Percentiles rank a stretch among this genome's conserved stretches.
These are phyloP conservation scores for Microstegium vimineum DNA, from an alignment of 176 grass and related monocot genomes.

Conservation along the genomic window DNA sequence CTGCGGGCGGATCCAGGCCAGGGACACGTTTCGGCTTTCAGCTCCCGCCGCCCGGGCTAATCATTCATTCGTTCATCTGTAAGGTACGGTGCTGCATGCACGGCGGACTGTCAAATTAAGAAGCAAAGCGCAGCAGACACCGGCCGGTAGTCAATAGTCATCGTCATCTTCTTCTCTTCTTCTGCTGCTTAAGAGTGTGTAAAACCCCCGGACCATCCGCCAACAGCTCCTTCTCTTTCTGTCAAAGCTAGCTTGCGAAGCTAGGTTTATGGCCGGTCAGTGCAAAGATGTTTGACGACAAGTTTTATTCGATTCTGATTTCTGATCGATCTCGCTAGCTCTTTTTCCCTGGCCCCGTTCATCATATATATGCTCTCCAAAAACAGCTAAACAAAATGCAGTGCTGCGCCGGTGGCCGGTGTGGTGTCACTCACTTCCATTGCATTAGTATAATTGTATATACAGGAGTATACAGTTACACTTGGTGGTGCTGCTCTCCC, in stretches of 20 bases:
- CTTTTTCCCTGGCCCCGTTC: neutral
- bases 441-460: neutral
- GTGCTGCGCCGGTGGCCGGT: neutral
- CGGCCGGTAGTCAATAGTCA: neutral
- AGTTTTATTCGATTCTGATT: slow-evolving; percentile 9
- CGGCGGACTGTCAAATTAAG: neutral
- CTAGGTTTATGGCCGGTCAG: neutral
- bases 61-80: neutral
- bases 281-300: neutral
- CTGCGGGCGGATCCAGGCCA: neutral
- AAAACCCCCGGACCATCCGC: neutral
- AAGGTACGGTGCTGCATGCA: neutral
- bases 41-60: neutral
- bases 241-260: neutral
- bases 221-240: neutral
- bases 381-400: neutral
- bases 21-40: slow-evolving; percentile 34
- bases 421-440: neutral
- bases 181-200: neutral
- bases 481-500: neutral
- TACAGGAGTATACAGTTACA: neutral
- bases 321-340: neutral
- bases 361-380: neutral
- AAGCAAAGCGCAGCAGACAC: neutral
- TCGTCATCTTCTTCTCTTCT: neutral